phyloP scores from a whole-genome alignment of 1,284 basidiomycete species.

The Cryptococcus sp. region DNA sequence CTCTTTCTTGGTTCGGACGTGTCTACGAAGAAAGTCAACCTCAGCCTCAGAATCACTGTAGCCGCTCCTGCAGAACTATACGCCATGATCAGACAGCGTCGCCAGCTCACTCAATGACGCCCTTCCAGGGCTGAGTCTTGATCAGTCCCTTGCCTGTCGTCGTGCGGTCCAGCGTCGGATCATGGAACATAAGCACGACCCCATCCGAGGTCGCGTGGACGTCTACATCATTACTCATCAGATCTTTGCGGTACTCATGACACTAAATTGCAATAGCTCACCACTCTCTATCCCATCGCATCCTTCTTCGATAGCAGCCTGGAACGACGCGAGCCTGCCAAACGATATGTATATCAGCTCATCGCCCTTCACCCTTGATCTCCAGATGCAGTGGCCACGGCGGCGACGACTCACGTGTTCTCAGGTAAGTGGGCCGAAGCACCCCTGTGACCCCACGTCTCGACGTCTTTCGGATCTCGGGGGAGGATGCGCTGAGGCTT shows the following conservation, averaged over 20 bases:
- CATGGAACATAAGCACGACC: constrained; percentile 95
- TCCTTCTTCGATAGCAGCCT: constrained; percentile 87
- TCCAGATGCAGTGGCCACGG: too few species aligned
- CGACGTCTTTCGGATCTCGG: constrained; percentile 52
- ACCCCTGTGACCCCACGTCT: constrained; percentile 93
- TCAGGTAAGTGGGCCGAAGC: constrained; percentile 62
- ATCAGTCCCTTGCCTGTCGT: constrained; percentile 61
- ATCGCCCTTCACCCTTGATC: too few species aligned
- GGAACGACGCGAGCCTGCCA: constrained; percentile 78
- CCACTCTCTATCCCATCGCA: constrained; percentile 89
- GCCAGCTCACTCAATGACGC: constrained; percentile 49
- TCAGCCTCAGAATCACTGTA: not conserved
- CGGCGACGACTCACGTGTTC: constrained; percentile 46
- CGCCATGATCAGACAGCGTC: not conserved
- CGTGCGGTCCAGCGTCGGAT: constrained; percentile 67
- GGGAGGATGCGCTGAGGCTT: constrained; percentile 4
- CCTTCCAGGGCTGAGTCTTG: constrained; percentile 54
- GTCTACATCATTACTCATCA: constrained; percentile 62
- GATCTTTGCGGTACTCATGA: not conserved
- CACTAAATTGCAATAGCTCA: constrained; percentile 12
- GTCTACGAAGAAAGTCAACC: constrained; percentile 36
- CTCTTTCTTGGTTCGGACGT: constrained; percentile 76
- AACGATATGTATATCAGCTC: constrained; percentile 48
- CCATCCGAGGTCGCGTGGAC: constrained; percentile 91
- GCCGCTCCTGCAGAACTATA: too few species aligned